phyloP scores from a whole-genome alignment of 768 basidiomycete genomes.

The Tylopilus rubrobrunneus region DNA sequence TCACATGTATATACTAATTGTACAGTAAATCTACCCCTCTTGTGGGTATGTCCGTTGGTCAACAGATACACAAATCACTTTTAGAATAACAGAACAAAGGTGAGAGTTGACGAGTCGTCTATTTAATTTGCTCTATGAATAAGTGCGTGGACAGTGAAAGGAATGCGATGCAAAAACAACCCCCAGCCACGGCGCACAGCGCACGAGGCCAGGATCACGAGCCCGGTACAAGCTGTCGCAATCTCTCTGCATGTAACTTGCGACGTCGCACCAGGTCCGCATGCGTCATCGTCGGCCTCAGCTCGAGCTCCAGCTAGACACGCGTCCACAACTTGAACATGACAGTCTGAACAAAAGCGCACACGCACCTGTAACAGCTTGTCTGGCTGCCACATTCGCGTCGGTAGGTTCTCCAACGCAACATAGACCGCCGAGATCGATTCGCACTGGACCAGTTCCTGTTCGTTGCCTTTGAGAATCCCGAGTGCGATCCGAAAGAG shows the following conservation, averaged over 20 bases:
- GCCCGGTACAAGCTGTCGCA: constrained; percentile 40
- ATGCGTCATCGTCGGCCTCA: constrained; percentile 50
- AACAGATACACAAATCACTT: background rate
- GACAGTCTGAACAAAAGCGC: background rate
- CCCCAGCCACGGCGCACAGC: background rate
- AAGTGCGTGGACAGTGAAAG: background rate
- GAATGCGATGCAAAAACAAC: too few relatives aligned
- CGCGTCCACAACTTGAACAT: too few relatives aligned
- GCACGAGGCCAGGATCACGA: background rate
- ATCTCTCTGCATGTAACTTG: constrained; percentile 44
- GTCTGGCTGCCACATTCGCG: constrained; percentile 91
- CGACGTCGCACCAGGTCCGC: constrained; percentile 54
- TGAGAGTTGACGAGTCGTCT: background rate
- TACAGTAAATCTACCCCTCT: background rate
- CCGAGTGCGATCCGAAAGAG: constrained; percentile 87
- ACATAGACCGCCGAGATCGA: constrained; percentile 89
- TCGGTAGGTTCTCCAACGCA: constrained; percentile 83
- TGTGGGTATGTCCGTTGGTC: constrained; percentile 1
- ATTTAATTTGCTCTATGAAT: constrained; percentile 14
- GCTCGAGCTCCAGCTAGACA: constrained; percentile 51
- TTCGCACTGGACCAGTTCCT: constrained; percentile 77
- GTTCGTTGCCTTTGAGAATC: constrained; percentile 80
- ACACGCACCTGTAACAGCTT: constrained; percentile 73
- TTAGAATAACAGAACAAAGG: background rate
- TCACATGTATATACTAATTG: background rate